phyloP scores from a whole-genome alignment of 2,329 filamentous ascomycete genomes.

The Penicillium sp. region DNA sequence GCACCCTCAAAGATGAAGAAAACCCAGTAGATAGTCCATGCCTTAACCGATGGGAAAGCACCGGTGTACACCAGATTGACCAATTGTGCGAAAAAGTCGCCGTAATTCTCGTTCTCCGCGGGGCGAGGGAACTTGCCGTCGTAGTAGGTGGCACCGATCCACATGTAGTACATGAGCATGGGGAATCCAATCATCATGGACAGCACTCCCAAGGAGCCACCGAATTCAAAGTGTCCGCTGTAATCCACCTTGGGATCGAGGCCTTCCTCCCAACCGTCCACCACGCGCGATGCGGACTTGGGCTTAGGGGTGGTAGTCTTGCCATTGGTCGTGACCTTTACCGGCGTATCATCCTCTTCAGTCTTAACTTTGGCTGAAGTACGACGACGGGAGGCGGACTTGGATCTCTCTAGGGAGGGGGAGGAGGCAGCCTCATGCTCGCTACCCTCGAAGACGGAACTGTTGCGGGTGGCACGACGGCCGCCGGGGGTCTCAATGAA shows the following conservation, averaged over 20 bases:
- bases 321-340: slow-evolving; percentile 26
- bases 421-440: slow-evolving; percentile 33
- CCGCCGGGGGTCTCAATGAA: slow-evolving; percentile 55
- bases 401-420: slow-evolving; percentile 24
- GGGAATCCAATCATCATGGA: slow-evolving; percentile 92
- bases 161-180: slow-evolving; percentile 98
- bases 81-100: slow-evolving; percentile 72
- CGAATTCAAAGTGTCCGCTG: slow-evolving; percentile 72
- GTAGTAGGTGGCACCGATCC: slow-evolving; percentile 93
- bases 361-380: slow-evolving; percentile 30
- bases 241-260: slow-evolving; percentile 47
- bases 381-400: slow-evolving; percentile 33
- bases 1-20: slow-evolving; percentile 84
- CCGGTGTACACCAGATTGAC: slow-evolving; percentile 73
- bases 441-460: slow-evolving; percentile 37
- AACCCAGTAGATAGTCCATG: slow-evolving; percentile 92
- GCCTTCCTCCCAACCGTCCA: slow-evolving; percentile 45
- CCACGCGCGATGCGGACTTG: slow-evolving; percentile 30
- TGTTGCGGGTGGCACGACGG: slow-evolving; percentile 47
- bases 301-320: slow-evolving; percentile 22
- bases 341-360: slow-evolving; percentile 29
- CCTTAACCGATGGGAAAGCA: slow-evolving; percentile 77
- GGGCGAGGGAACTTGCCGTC: slow-evolving; percentile 75
- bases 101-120: slow-evolving; percentile 62
- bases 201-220: slow-evolving; percentile 75